Evolutionary conservation across 2,329 filamentous ascomycete genomes (phyloP).

Genomic region (Ophiostoma sp.): DNA sequence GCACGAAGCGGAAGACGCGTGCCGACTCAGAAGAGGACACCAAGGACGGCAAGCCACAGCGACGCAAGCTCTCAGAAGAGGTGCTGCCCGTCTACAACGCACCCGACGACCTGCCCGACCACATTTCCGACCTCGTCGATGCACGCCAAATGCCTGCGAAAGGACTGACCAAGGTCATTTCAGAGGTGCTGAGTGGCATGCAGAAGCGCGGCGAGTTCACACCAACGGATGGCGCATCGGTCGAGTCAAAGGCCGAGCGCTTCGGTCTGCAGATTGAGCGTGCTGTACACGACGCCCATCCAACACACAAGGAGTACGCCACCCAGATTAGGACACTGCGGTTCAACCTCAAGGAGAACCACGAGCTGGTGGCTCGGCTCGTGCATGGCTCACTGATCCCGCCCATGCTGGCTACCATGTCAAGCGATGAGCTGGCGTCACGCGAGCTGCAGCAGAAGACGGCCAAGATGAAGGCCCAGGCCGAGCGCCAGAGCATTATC

Average conservation of each 20-base stretch:
- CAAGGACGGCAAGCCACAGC: slow-evolving; percentile 49
- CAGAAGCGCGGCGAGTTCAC: slow-evolving; percentile 65
- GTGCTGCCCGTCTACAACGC: slow-evolving; percentile 50
- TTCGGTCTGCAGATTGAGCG: slow-evolving; percentile 81
- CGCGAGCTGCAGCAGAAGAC: slow-evolving; percentile 81
- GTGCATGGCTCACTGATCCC: slow-evolving; percentile 72
- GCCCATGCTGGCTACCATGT: slow-evolving; percentile 82
- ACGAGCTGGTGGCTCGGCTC: slow-evolving; percentile 72
- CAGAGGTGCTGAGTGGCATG: slow-evolving; percentile 63
- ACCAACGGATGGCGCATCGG: slow-evolving; percentile 63
- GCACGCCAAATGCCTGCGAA: slow-evolving; percentile 68
- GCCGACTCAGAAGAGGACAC: slow-evolving; percentile 58
- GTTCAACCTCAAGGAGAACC: slow-evolving; percentile 88
- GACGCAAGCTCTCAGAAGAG: slow-evolving; percentile 58
- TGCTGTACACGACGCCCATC: slow-evolving; percentile 59
- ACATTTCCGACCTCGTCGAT: slow-evolving; percentile 58
- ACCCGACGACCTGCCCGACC: slow-evolving; percentile 53
- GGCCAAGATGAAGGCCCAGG: slow-evolving; percentile 73
- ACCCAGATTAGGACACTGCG: slow-evolving; percentile 72
- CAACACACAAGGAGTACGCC: slow-evolving; percentile 53
- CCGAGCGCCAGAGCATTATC: slow-evolving; percentile 82
- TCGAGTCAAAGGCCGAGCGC: slow-evolving; percentile 65
- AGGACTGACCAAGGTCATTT: slow-evolving; percentile 69
- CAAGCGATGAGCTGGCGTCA: slow-evolving; percentile 84
- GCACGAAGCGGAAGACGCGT: slow-evolving; percentile 56